Percentiles rank a stretch among this genome's conserved stretches.
These are phyloP conservation scores for Boletus pseudopeckii DNA, from an alignment of 768 basidiomycete genomes.

Conservation along the genomic window DNA sequence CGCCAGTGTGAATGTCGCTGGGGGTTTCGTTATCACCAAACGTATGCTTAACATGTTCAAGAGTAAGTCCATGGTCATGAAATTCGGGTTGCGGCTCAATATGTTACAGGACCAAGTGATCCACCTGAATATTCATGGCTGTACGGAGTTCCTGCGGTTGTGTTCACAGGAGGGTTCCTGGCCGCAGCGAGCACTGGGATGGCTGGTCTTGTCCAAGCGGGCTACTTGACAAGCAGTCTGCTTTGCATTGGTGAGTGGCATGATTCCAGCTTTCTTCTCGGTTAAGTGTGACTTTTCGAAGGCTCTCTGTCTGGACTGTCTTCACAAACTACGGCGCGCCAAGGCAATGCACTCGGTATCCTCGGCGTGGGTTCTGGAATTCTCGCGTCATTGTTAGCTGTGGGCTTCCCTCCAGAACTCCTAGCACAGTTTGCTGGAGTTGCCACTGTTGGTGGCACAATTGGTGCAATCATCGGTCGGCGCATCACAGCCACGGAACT, in stretches of 20 bases:
- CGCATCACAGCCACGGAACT: slow-evolving; percentile 86
- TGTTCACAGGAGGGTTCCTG: slow-evolving; percentile 82
- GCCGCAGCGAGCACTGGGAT: slow-evolving; percentile 81
- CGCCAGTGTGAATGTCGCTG: slow-evolving; percentile 84
- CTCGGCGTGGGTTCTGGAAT: slow-evolving; percentile 82
- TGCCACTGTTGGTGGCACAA: slow-evolving; percentile 65
- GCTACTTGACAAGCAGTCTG: slow-evolving; percentile 81
- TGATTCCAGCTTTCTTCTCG: neutral
- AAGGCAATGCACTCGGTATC: slow-evolving; percentile 87
- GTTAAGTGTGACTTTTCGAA: slow-evolving; percentile 24
- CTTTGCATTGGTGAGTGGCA: slow-evolving; percentile 67
- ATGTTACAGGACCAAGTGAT: slow-evolving; percentile 62
- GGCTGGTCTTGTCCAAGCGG: slow-evolving; percentile 84
- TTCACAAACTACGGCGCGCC: slow-evolving; percentile 78
- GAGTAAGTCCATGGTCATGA: slow-evolving; percentile 41
- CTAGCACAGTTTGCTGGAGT: slow-evolving; percentile 77
- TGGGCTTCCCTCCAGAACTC: slow-evolving; percentile 74
- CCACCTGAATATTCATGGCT: slow-evolving; percentile 88
- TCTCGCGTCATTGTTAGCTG: slow-evolving; percentile 74
- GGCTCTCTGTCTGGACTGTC: slow-evolving; percentile 76
- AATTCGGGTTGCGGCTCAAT: slow-evolving; percentile 1
- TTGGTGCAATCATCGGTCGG: slow-evolving; percentile 73
- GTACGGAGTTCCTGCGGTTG: slow-evolving; percentile 72
- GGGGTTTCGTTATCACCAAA: slow-evolving; percentile 87
- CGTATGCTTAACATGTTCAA: slow-evolving; percentile 94